Percentiles rank a stretch among this genome's conserved stretches.
Conservation (phyloP, 495 filamentous ascomycete genomes). For the Amphirosellinia nigrospora region DNA sequence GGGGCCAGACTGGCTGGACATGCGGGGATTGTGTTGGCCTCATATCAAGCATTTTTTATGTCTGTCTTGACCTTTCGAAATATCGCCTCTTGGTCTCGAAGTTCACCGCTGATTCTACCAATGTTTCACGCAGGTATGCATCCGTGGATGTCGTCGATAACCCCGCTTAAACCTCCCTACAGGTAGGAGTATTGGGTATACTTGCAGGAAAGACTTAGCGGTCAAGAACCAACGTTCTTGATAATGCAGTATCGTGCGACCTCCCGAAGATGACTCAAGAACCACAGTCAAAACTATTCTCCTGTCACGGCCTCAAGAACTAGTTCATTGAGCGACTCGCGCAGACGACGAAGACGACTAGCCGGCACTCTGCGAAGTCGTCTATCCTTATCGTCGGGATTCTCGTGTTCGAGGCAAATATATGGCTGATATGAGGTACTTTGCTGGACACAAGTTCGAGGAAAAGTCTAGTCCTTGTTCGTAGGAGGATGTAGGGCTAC, state of each 20-base stretch:
- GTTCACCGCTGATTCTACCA: slow-evolving; percentile 39
- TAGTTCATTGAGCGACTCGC: slow-evolving; percentile 8
- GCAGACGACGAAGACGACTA: slow-evolving; percentile 13
- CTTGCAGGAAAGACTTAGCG: slow-evolving; percentile 41
- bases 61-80: slow-evolving; percentile 32
- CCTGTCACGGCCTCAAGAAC: slow-evolving; percentile 22
- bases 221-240: slow-evolving; percentile 41
- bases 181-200: slow-evolving; percentile 37
- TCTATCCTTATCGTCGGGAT: background rate
- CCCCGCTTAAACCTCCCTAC: slow-evolving; percentile 28
- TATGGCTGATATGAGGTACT: slow-evolving; percentile 11
- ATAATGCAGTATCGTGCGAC: slow-evolving; percentile 42
- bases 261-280: slow-evolving; percentile 43
- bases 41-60: slow-evolving; percentile 37
- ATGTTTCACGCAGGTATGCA: slow-evolving; percentile 30
- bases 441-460: slow-evolving; percentile 6
- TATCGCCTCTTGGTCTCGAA: slow-evolving; percentile 22
- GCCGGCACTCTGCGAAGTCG: slow-evolving; percentile 12
- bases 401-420: slow-evolving; percentile 19
- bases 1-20: slow-evolving; percentile 28
- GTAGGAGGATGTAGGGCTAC: slow-evolving; percentile 1
- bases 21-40: slow-evolving; percentile 33
- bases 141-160: slow-evolving; percentile 32
- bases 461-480: background rate
- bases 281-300: slow-evolving; percentile 33